These are phyloP conservation scores for Tinospora cordifolia DNA, from an alignment of 164 flowering plant species.

Conservation along the genomic window DNA sequence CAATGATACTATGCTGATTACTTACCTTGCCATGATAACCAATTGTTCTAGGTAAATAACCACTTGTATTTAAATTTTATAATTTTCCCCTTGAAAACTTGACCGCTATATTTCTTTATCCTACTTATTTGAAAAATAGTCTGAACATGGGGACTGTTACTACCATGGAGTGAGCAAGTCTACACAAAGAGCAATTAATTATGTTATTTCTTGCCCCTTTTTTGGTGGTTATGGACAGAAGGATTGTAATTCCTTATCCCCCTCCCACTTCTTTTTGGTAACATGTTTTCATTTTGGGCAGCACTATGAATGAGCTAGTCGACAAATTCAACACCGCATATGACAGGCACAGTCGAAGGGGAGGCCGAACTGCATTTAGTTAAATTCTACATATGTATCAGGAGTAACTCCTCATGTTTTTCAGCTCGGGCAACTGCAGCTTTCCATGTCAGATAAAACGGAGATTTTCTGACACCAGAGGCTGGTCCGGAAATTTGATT, in stretches of 20 bases:
- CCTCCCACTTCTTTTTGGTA: neutral
- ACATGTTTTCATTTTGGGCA: conserved; percentile 27
- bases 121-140: neutral
- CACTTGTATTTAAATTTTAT: neutral
- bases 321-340: conserved; percentile 91
- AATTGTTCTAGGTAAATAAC: conserved; percentile 75
- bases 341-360: conserved; percentile 75
- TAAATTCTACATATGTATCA: conserved; percentile 14
- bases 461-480: neutral
- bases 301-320: conserved; percentile 84
- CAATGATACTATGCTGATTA: conserved; percentile 74
- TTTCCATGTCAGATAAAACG: neutral
- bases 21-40: conserved; percentile 91
- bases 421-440: neutral
- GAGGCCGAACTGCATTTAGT: conserved; percentile 76
- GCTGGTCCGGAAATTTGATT: neutral
- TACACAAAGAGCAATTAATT: neutral
- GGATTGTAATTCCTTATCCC: neutral
- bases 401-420: neutral
- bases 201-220: neutral
- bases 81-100: neutral
- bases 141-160: neutral
- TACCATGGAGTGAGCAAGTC: too few relatives aligned
- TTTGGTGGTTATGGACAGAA: neutral
- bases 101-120: neutral